Evolutionary conservation across 2,329 filamentous ascomycete genomes (phyloP).

Genomic region (Apiospora rasikravindrae): DNA sequence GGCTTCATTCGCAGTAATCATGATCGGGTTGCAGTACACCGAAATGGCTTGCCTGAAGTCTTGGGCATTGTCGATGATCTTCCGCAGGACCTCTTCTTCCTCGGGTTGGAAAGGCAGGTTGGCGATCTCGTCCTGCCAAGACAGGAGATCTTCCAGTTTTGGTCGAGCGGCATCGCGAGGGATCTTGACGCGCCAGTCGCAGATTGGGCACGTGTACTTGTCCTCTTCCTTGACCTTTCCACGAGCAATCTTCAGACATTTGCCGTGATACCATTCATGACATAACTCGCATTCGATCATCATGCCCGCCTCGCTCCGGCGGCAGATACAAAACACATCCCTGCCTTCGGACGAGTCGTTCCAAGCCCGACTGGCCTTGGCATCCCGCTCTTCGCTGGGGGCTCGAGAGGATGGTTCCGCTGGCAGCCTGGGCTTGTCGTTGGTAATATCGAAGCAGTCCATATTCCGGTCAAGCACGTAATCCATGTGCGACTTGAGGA

Average conservation of each 20-base stretch:
- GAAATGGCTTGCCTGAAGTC: conserved; percentile 84
- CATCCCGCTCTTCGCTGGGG: conserved; percentile 60
- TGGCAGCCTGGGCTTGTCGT: conserved; percentile 85
- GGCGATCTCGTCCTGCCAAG: conserved; percentile 83
- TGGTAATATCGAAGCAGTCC: conserved; percentile 86
- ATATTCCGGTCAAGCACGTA: conserved; percentile 88
- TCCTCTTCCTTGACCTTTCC: conserved; percentile 99
- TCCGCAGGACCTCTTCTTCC: conserved; percentile 85
- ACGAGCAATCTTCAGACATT: conserved; percentile 95
- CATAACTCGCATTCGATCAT: conserved; percentile 99
- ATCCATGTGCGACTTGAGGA: conserved; percentile 92
- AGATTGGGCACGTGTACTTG: conserved; percentile 97
- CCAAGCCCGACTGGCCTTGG: conserved; percentile 57
- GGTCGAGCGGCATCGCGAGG: conserved; percentile 94
- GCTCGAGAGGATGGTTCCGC: conserved; percentile 92
- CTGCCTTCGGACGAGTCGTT: conserved; percentile 58
- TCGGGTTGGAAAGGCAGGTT: conserved; percentile 91
- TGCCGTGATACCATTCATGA: conserved; percentile 99
- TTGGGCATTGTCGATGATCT: conserved; percentile 84
- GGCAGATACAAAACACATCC: conserved; percentile 97
- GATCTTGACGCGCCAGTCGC: conserved; percentile 96
- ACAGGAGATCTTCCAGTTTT: conserved; percentile 86
- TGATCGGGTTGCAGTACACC: conserved; percentile 79
- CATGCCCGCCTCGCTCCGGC: conserved; percentile 91
- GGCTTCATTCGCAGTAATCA: conserved; percentile 83